phyloP scores from a whole-genome alignment of 1,284 basidiomycete species.

The Austroboletus niveus region DNA sequence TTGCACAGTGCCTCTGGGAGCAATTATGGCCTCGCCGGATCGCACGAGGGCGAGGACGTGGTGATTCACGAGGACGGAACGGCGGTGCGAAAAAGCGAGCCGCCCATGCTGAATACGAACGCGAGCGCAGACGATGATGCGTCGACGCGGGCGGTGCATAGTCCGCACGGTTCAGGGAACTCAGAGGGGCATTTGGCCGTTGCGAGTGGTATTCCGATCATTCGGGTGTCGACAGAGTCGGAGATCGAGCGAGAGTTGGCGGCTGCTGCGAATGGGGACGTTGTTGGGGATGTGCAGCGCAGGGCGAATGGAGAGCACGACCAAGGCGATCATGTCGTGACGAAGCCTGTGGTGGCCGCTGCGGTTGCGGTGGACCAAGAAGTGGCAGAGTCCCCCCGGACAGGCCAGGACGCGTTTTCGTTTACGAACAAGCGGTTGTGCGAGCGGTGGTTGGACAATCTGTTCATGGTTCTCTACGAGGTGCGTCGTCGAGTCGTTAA shows the following conservation, averaged over 20 bases:
- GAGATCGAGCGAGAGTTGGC: constrained; percentile 35
- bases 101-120: constrained; percentile 27
- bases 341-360: constrained; percentile 59
- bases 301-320: constrained; percentile 3
- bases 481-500: constrained; percentile 37
- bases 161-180: constrained; percentile 26
- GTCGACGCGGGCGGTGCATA: constrained; percentile 61
- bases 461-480: constrained; percentile 99
- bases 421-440: constrained; percentile 97
- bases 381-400: constrained; percentile 34
- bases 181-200: constrained; percentile 24
- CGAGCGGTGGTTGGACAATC: constrained; percentile 96
- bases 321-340: constrained; percentile 13
- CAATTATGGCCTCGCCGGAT: neutral
- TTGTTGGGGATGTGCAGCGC: constrained; percentile 13
- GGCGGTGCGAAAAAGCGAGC: constrained; percentile 22
- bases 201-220: constrained; percentile 68
- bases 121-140: constrained; percentile 66
- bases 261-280: constrained; percentile 35
- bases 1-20: constrained; percentile 35
- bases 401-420: constrained; percentile 68
- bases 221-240: constrained; percentile 69
- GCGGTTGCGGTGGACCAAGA: constrained; percentile 41
- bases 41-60: constrained; percentile 16
- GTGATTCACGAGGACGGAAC: constrained; percentile 61